Evolutionary conservation across 169 alveolate genomes (phyloP).

Genomic region (Toxoplasma gondii): DNA sequence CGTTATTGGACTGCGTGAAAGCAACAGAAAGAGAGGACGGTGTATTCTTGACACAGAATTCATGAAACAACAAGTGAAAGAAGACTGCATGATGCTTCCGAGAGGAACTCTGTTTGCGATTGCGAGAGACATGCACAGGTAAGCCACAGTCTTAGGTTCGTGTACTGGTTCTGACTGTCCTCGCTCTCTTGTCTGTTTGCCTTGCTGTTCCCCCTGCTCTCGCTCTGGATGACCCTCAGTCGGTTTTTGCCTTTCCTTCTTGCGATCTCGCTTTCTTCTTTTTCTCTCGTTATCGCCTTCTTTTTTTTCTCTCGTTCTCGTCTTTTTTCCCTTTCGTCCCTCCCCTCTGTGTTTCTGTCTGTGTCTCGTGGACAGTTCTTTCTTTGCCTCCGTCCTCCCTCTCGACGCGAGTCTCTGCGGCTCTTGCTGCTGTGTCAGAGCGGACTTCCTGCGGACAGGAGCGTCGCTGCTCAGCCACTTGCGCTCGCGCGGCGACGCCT

Average conservation of each 20-base stretch:
- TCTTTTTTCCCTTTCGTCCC: no score
- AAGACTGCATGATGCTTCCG: slow-evolving; percentile 20
- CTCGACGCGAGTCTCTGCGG: no score
- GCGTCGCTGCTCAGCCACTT: not conserved
- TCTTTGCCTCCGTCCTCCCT: no score
- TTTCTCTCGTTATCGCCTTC: no score
- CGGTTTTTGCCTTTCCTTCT: no score
- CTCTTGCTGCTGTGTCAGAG: not conserved
- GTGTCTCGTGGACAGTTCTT: no score
- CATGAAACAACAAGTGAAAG: slow-evolving; percentile 9
- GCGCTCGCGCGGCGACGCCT: not conserved
- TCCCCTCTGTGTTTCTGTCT: no score
- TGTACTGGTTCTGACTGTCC: not conserved
- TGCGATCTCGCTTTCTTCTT: no score
- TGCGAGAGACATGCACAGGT: slow-evolving; percentile 21
- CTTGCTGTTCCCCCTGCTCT: not conserved
- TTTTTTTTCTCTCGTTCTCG: no score
- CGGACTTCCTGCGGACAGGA: not conserved
- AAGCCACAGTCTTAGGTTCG: not conserved
- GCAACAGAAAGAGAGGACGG: not conserved
- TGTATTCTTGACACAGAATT: not conserved
- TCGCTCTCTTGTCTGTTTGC: not conserved
- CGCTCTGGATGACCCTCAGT: no score
- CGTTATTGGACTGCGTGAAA: no score
- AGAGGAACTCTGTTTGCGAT: not conserved